These are phyloP conservation scores for Cytospora schulzeri DNA, from an alignment of 2,329 filamentous ascomycete genomes.

Conservation along the genomic window DNA sequence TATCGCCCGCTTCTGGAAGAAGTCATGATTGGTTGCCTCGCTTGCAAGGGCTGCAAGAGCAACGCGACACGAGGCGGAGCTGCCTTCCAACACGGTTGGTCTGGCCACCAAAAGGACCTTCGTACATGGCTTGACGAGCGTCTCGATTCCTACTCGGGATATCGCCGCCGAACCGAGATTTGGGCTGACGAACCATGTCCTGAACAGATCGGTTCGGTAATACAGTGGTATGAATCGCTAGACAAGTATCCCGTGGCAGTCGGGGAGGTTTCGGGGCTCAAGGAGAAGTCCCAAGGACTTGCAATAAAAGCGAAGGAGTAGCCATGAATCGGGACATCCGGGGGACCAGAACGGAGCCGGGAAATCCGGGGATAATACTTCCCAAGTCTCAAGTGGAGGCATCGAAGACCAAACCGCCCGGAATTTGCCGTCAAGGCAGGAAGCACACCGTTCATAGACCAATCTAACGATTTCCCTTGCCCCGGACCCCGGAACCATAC, in stretches of 20 bases:
- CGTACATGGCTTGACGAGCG: not conserved
- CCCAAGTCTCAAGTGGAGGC: not conserved
- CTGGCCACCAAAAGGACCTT: not conserved
- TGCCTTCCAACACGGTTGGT: not conserved
- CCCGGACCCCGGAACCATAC: not conserved
- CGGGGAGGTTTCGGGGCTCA: not conserved
- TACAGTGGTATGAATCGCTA: constrained; percentile 39
- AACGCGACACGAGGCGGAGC: not conserved
- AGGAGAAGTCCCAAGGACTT: not conserved
- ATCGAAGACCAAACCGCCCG: not conserved
- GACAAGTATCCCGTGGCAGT: constrained; percentile 38
- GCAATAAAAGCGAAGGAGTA: constrained; percentile 3
- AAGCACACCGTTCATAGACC: not conserved
- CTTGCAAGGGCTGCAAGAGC: not conserved
- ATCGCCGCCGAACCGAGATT: not conserved
- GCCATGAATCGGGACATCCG: not conserved
- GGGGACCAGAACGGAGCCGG: not conserved
- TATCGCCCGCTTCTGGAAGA: not conserved
- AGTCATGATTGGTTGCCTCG: not conserved
- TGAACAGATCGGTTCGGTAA: constrained; percentile 35
- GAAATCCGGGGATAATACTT: not conserved
- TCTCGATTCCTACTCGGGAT: not conserved
- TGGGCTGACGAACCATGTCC: constrained; percentile 6
- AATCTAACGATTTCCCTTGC: not conserved
- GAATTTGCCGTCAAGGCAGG: not conserved